A percentile compares a stretch with the other conserved stretches of the same genome.
Conservation (phyloP, 2,329 filamentous ascomycete species). For the Erysiphe pulchra region DNA sequence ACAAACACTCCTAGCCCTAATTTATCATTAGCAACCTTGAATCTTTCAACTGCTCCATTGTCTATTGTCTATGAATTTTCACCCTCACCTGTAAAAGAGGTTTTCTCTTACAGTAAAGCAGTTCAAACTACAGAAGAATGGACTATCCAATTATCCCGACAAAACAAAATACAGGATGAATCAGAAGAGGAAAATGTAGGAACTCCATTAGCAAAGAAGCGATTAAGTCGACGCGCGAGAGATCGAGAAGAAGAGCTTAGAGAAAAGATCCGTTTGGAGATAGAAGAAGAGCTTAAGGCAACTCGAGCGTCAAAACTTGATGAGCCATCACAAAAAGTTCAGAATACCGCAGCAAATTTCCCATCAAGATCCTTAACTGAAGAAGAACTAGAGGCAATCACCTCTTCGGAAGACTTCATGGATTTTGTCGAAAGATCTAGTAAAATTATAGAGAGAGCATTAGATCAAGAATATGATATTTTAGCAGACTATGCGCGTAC, state of each 20-base stretch:
- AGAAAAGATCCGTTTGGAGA: conserved; percentile 60
- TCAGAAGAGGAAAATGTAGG: conserved; percentile 40
- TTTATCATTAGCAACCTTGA: conserved; percentile 25
- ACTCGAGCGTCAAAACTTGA: conserved; percentile 34
- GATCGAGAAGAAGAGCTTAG: conserved; percentile 76
- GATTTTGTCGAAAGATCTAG: conserved; percentile 89
- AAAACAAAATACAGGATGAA: conserved; percentile 28
- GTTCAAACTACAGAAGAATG: conserved; percentile 74
- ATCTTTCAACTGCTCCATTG: conserved; percentile 45
- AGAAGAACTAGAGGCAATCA: conserved; percentile 77
- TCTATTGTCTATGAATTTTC: conserved; percentile 61
- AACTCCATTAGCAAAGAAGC: conserved; percentile 36
- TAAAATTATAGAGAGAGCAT: conserved; percentile 84
- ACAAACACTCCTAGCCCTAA: conserved; percentile 9
- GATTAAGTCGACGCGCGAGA: conserved; percentile 51
- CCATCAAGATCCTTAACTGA: conserved; percentile 54
- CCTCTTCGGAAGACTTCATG: conserved; percentile 74
- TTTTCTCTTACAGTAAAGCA: conserved; percentile 91
- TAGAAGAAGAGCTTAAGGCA: conserved; percentile 73
- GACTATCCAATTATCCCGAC: conserved; percentile 25
- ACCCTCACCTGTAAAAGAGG: conserved; percentile 50
- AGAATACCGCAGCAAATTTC: conserved; percentile 30
- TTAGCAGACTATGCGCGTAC: conserved; percentile 80
- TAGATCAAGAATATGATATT: conserved; percentile 92
- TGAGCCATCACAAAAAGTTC: conserved; percentile 19